phyloP scores from a whole-genome alignment of 2,329 filamentous ascomycete genomes.

The Rhynchosporium agropyri region DNA sequence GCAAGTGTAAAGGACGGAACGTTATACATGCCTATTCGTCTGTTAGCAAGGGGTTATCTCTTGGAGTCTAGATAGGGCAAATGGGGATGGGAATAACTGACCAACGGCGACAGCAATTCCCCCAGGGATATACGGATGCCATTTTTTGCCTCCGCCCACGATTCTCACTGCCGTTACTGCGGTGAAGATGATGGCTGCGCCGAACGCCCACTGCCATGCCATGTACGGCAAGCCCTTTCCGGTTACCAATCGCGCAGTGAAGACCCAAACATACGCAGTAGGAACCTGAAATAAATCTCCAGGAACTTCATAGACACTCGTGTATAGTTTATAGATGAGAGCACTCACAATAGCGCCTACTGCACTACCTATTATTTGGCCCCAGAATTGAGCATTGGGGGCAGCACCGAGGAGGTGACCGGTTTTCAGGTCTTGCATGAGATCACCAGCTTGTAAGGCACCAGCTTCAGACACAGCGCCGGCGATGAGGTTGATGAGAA shows the following conservation, averaged over 20 bases:
- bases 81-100: slow-evolving; percentile 46
- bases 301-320: slow-evolving; percentile 84
- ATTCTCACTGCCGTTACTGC: slow-evolving; percentile 71
- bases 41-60: background rate
- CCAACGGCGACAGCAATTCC: slow-evolving; percentile 95
- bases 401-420: slow-evolving; percentile 90
- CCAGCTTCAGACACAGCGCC: slow-evolving; percentile 85
- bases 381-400: slow-evolving; percentile 94
- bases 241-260: slow-evolving; percentile 90
- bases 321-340: slow-evolving; percentile 86
- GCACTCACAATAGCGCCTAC: slow-evolving; percentile 86
- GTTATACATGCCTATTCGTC: slow-evolving; percentile 82
- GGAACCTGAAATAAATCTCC: slow-evolving; percentile 91
- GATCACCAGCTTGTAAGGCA: slow-evolving; percentile 90
- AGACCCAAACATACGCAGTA: slow-evolving; percentile 96
- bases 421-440: slow-evolving; percentile 97
- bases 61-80: slow-evolving; percentile 4
- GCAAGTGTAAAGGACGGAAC: slow-evolving; percentile 94
- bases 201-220: slow-evolving; percentile 78
- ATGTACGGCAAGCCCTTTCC: slow-evolving; percentile 84
- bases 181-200: slow-evolving; percentile 74
- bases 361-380: slow-evolving; percentile 87
- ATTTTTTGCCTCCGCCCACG: slow-evolving; percentile 53
- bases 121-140: slow-evolving; percentile 80
- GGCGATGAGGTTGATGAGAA: slow-evolving; percentile 94